Evolutionary conservation across 2,329 filamentous ascomycete genomes (phyloP), one percentile per base, ranked within the genome.

Genomic region (Septoria linicola): DNA sequence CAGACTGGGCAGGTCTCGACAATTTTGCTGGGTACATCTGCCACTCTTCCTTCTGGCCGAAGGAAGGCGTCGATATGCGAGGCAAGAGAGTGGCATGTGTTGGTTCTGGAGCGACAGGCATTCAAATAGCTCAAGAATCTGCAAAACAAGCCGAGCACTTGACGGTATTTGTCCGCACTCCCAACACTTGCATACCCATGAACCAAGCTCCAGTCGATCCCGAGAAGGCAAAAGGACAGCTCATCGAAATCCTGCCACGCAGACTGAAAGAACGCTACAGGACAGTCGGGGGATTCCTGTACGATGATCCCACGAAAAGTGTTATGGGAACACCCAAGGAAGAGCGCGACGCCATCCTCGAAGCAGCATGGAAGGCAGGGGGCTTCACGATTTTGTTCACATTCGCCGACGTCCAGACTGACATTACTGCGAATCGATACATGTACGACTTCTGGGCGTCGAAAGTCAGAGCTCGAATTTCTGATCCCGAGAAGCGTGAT

Each of bases 171-270:
- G 80, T 87, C 59, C 76, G 84, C 11, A 87, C 82, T 0, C 83
- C 84, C 0, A 86, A 86, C 50, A 71, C 84, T 2, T 80, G 80
- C 0, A 61, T 87, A 1, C 82, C 82, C 0, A 83, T 86, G 80
- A 72, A 75, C 3, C 75, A 77, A 48, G 68, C 71, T 4, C 31
- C 67, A 1, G 40, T 54, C 17, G 44, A 53, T 31, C 50, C 27
- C 13, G 51, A 54, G 10, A 21, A 53, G 30, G 53, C 55, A 3
- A 57, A 55, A 27, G 48, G 49, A 11, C 53, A 60, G 17, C 35
- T 54, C 11, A 55, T 49, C 31, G 36, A 31, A 1, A 27, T 58
- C 17, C 43, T 54, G 7, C 41, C 48, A 1, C 23, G 44, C 11
- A 41, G 49, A 25, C 68, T 83, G 23, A 66, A 62, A 3, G 72